Base-by-base conservation (phyloP, 257 asterid species). In the Rhazya stricta region DNA sequence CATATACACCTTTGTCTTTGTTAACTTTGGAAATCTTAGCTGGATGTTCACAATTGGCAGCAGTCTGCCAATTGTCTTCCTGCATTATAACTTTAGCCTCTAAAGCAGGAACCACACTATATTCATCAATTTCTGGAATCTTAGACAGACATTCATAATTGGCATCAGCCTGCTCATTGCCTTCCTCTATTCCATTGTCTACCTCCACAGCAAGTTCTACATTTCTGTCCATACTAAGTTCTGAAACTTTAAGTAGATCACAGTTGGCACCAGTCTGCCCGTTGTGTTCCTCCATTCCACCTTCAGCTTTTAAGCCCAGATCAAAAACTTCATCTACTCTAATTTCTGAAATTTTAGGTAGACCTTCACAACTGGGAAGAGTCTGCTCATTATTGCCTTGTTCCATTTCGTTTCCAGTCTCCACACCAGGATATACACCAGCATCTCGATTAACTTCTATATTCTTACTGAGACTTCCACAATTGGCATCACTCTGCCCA, bases 301-400 rank as follows among this genome's bases (percentile, higher is more conserved):
- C 79, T 76, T 84, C 85, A 63, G 85, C 88, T 37, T 83, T 86
- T 68, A 79, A 74, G 63, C 92, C 89, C 76, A 84, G 84, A 81
- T 84, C 80, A 54, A 58, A 82, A 39, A 86, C 88, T 81, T 88
- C 84, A 82, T 84, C 89, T 34, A 69, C 65, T 13, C 7, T 69
- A 21, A 19, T 19, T 37, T 66, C 30, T 37, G 71, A 90, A 61
- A 90, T 89, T 72, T 82, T 92, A 72, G 34, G 37, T 61, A 74
- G 72, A n/a, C 60, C 62, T 19, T 74, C 63, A 37, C 32, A 32
- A 71, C 16, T 51, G 21, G 36, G 66, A 30, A 19, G 23, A 43
- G 30, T 13, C 36, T 60, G 60, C 18, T 19, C 78, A 43, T 43
- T 13, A 43, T 43, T 13, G 27, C 41, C 37, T 32, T 61, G 48